Percentiles rank a stretch among this genome's conserved stretches.
Evolutionary conservation across 805 yeast genomes (phyloP).

Genomic region (Monosporozyma aquatica): DNA sequence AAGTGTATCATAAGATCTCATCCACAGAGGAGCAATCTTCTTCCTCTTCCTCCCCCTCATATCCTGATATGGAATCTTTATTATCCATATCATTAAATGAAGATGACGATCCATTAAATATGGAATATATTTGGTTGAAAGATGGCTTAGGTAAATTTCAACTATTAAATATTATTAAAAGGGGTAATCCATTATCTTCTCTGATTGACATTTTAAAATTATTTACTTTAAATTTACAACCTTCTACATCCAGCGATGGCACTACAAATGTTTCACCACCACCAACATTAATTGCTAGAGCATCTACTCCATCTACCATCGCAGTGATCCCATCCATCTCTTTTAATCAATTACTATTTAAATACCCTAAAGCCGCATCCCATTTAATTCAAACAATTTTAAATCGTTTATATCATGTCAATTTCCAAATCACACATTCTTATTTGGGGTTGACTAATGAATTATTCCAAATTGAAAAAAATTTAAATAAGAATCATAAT

Average conservation of each 20-base stretch:
- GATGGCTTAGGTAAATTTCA: slow-evolving; percentile 44
- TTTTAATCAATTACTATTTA: slow-evolving; percentile 58
- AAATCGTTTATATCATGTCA: slow-evolving; percentile 78
- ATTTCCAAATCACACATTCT: slow-evolving; percentile 81
- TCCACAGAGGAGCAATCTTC: slow-evolving; percentile 9
- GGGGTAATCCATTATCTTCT: slow-evolving; percentile 81
- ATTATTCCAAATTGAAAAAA: slow-evolving; percentile 64
- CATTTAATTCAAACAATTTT: slow-evolving; percentile 91
- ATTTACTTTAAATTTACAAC: slow-evolving; percentile 36
- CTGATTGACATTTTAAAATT: slow-evolving; percentile 70
- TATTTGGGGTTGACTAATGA: slow-evolving; percentile 81
- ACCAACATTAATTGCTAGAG: slow-evolving; percentile 60
- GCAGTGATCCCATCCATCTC: slow-evolving; percentile 87
- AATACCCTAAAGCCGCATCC: slow-evolving; percentile 82
- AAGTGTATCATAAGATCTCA: slow-evolving; percentile 57
- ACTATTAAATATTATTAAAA: slow-evolving; percentile 66
- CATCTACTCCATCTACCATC: slow-evolving; percentile 67
- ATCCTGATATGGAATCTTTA: too few species aligned
- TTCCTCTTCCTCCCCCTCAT: too few species aligned
- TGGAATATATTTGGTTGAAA: slow-evolving; percentile 18
- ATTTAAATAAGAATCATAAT: slow-evolving; percentile 39
- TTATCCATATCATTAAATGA: background rate
- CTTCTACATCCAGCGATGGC: too few species aligned
- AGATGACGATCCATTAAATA: slow-evolving; percentile 4
- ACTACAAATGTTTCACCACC: too few species aligned